Percentiles rank a stretch among this genome's conserved stretches.
Conservation (phyloP, 768 basidiomycete genomes). For the Gloeophyllum trabeum region DNA sequence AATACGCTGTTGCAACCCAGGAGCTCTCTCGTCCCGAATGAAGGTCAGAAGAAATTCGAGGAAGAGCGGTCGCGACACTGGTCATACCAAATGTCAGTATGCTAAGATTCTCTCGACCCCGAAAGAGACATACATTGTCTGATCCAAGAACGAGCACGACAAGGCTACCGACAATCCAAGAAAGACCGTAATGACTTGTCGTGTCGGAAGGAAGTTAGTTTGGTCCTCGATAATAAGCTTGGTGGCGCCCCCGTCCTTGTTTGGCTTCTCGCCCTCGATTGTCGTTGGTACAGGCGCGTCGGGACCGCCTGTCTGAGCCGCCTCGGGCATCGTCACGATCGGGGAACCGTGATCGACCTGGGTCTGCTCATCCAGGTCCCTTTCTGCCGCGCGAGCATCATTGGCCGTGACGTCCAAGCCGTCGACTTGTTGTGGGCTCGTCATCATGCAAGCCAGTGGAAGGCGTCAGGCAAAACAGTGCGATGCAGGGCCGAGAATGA, state of each 20-base stretch:
- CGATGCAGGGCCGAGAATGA: too few species aligned
- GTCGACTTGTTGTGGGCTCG: too few species aligned
- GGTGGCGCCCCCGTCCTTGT: background rate
- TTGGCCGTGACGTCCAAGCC: too few species aligned
- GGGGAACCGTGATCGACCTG: background rate
- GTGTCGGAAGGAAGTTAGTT: slow-evolving; percentile 11
- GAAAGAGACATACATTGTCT: slow-evolving; percentile 9
- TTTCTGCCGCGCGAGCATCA: background rate
- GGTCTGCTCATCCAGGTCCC: background rate
- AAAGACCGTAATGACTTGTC: slow-evolving; percentile 11
- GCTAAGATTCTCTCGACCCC: too few species aligned
- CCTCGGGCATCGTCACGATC: slow-evolving; percentile 1
- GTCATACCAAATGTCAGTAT: background rate
- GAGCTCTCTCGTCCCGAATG: slow-evolving; percentile 7
- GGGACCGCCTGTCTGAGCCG: background rate
- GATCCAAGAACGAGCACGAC: slow-evolving; percentile 10
- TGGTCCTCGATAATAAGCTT: slow-evolving; percentile 8
- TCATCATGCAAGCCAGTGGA: too few species aligned
- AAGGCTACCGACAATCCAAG: slow-evolving; percentile 10
- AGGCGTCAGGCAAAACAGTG: too few species aligned
- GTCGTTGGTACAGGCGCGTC: background rate
- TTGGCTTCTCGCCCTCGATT: background rate
- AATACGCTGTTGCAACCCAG: slow-evolving; percentile 10
- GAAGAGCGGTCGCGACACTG: slow-evolving; percentile 11
- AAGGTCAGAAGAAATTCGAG: slow-evolving; percentile 9